Evolutionary conservation across 495 filamentous ascomycete species (phyloP).

Genomic region (Penicillium simplicissimum): DNA sequence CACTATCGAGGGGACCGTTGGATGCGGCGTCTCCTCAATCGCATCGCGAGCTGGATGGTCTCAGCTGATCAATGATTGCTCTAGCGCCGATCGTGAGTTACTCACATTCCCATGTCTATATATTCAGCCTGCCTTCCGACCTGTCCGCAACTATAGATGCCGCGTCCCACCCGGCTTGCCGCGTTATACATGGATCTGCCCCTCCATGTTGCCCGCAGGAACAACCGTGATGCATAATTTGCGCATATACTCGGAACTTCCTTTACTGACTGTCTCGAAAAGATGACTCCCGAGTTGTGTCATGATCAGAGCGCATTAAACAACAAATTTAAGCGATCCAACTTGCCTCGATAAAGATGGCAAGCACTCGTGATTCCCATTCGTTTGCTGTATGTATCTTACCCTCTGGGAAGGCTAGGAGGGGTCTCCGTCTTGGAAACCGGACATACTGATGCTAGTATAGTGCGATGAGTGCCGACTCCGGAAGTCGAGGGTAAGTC

Average conservation of each 20-base stretch:
- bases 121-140: not conserved
- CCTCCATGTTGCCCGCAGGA: not conserved
- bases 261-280: slow-evolving; percentile 29
- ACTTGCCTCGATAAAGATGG: slow-evolving; percentile 41
- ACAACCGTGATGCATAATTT: not conserved
- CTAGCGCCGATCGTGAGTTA: slow-evolving; percentile 46
- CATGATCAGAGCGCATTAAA: slow-evolving; percentile 39
- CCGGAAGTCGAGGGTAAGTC: slow-evolving; percentile 49
- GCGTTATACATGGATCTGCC: not conserved
- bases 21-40: slow-evolving; percentile 27
- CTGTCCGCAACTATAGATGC: not conserved
- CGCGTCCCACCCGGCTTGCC: not conserved
- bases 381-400: slow-evolving; percentile 47
- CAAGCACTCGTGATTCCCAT: slow-evolving; percentile 50
- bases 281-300: slow-evolving; percentile 44
- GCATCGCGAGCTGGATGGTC: slow-evolving; percentile 21
- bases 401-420: not conserved
- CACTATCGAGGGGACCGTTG: slow-evolving; percentile 36
- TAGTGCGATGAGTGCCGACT: slow-evolving; percentile 54
- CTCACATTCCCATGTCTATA: slow-evolving; percentile 6
- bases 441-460: not conserved
- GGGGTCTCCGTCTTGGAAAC: not conserved
- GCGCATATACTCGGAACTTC: not conserved
- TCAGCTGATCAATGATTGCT: slow-evolving; percentile 29
- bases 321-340: slow-evolving; percentile 26